These are phyloP conservation scores for Podospora didyma DNA, from an alignment of 495 filamentous ascomycete species.

Conservation along the genomic window DNA sequence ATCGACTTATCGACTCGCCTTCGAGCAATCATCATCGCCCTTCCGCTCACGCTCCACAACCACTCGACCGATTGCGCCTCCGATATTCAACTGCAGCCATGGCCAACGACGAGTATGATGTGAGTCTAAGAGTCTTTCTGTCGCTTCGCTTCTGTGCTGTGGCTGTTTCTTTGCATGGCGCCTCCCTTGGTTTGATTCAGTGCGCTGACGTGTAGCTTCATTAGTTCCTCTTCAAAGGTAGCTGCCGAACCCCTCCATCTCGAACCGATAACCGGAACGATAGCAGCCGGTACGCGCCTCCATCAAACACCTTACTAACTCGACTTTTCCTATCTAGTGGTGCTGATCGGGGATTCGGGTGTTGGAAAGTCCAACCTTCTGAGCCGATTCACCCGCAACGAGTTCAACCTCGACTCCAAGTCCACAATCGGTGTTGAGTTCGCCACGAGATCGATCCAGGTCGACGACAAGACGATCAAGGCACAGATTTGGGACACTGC, in stretches of 20 bases:
- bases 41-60: constrained; percentile 11
- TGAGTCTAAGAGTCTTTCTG: constrained; percentile 49
- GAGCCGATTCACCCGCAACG: constrained; percentile 98
- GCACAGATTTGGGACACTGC: constrained; percentile 99
- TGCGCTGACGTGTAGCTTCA: constrained; percentile 30
- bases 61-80: constrained; percentile 9
- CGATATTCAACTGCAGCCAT: constrained; percentile 49
- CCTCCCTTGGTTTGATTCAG: constrained; percentile 9
- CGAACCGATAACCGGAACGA: constrained; percentile 7
- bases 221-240: constrained; percentile 99
- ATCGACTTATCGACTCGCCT: constrained; percentile 14
- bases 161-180: background rate
- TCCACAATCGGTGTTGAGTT: constrained; percentile 99
- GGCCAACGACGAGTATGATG: constrained; percentile 99
- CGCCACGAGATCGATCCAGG: constrained; percentile 96
- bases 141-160: background rate
- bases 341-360: constrained; percentile 97
- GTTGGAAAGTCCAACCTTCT: constrained; percentile 99
- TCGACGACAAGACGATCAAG: constrained; percentile 99
- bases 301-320: constrained; percentile 28
- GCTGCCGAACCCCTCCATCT: constrained; percentile 20
- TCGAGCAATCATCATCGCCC: constrained; percentile 20
- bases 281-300: constrained; percentile 8
- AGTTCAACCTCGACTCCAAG: constrained; percentile 99
- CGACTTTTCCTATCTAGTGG: constrained; percentile 56